These are phyloP conservation scores for Nicotiana obtusifolia DNA, from an alignment of 257 asterid species.

Conservation along the genomic window DNA sequence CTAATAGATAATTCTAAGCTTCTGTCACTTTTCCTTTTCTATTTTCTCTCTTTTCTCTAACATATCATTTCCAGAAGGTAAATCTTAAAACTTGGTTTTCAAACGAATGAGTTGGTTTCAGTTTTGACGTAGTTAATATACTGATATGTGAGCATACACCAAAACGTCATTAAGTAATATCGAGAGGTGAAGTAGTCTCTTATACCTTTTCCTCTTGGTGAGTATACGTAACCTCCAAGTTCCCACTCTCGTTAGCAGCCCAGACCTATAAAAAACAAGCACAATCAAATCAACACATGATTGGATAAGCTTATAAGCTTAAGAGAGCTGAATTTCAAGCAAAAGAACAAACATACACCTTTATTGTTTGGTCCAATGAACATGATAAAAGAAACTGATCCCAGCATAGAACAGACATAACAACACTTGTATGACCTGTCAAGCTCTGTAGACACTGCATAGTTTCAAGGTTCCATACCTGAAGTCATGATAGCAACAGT, in stretches of 20 bases:
- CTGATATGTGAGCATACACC: background rate
- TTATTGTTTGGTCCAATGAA: conserved; percentile 85
- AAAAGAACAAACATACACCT: conserved; percentile 33
- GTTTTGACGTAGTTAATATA: background rate
- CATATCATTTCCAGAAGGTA: background rate
- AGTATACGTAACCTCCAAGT: conserved; percentile 86
- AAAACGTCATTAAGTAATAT: background rate
- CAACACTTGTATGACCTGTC: conserved; percentile 74
- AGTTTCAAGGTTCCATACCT: conserved; percentile 96
- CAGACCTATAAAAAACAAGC: conserved; percentile 51
- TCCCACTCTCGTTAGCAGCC: conserved; percentile 82
- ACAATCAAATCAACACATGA: conserved; percentile 3
- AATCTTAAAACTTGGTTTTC: background rate
- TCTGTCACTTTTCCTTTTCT: background rate
- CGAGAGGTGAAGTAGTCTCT: background rate
- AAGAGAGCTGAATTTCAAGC: conserved; percentile 3
- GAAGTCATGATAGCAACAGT: conserved; percentile 15
- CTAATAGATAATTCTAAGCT: background rate
- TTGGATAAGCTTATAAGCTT: background rate
- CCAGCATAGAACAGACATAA: conserved; percentile 98
- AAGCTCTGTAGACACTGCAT: conserved; percentile 82
- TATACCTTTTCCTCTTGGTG: conserved; percentile 84
- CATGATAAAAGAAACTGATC: conserved; percentile 94
- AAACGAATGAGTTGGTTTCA: background rate
- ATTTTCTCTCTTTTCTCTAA: background rate